Evolutionary conservation across 805 yeast species (phyloP), one percentile per base, ranked within the genome.

Genomic region (Wickerhamiella occidentalis): DNA sequence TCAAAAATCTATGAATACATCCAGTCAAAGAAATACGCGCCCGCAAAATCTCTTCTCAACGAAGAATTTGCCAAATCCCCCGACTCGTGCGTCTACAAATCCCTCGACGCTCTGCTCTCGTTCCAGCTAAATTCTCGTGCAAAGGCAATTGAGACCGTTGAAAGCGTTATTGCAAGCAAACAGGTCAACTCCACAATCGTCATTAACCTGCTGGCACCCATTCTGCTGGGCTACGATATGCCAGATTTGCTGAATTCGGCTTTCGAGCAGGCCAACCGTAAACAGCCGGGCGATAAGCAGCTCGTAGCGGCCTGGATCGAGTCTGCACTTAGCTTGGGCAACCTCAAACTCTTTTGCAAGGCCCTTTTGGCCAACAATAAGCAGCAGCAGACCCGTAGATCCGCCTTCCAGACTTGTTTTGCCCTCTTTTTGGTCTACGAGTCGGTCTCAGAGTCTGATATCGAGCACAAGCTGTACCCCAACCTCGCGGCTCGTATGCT

Each of bases 401-500:
- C 54, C 3, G 47, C 51, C 6, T 54, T 54, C 43, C 53, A 54
- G 44, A 56, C 55, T 7, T 80, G n/a, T 67, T 79, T 54, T 61
- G 76, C 15, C 63, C 76, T 66, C 65, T 73, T 64, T 56, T 36
- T 59, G 19, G 55, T 76, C 40, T 71, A 71, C 45, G 52, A 58
- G 1, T 53, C 57, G 3, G 49, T 59, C 1, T 66, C 64, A 30
- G 62, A 72, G 11, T 56, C 70, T 3, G 68, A 66, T 0, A 68
- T 74, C 50, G 83, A 79, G 55, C 58, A 59, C 45, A 66, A 61
- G 35, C 63, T 86, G 35, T 76, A 76, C 52, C 80, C 85, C 1
- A 67, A 72, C 51, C 65, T 86, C 29, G 88, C 86, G 0, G 58
- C 71, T 51, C 77, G 80, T 54, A 61, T 81, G 54, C 61, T 82